These are phyloP conservation scores for Crithidia acanthocephali DNA, from an alignment of 208 protist species.

Conservation along the genomic window DNA sequence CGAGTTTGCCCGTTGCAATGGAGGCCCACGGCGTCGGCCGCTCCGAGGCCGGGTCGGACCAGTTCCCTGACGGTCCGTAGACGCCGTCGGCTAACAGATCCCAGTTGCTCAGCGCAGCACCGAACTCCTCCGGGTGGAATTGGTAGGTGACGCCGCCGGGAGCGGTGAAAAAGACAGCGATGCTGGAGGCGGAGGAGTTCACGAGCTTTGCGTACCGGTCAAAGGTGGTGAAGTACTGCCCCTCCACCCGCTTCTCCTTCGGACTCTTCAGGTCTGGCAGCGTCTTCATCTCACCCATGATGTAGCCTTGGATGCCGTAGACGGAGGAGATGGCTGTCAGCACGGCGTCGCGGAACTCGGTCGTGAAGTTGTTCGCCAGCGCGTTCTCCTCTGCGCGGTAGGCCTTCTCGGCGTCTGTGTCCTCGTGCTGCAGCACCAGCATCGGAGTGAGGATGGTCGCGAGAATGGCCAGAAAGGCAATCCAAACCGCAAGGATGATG, in stretches of 20 bases:
- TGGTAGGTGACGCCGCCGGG: conserved; percentile 70
- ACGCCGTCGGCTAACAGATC: conserved; percentile 13
- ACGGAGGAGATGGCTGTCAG: conserved; percentile 50
- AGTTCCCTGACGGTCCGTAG: not conserved
- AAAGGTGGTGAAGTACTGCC: conserved; percentile 25
- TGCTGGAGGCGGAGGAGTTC: conserved; percentile 17
- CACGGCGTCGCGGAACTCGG: conserved; percentile 38
- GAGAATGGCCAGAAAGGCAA: conserved; percentile 44
- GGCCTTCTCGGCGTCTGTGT: conserved; percentile 10
- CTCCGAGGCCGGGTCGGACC: not conserved
- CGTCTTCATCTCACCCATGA: conserved; percentile 45
- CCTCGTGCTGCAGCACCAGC: conserved; percentile 33
- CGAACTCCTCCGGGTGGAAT: not conserved
- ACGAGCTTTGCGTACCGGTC: conserved; percentile 25
- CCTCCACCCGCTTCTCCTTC: conserved; percentile 31
- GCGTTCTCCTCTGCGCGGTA: conserved; percentile 9
- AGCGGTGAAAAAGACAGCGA: conserved; percentile 39
- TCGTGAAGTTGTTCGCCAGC: conserved; percentile 29
- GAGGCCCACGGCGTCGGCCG: conserved; percentile 14
- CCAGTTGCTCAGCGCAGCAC: conserved; percentile 20
- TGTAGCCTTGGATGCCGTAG: conserved; percentile 54
- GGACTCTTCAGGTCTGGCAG: conserved; percentile 43
- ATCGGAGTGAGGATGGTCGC: conserved; percentile 41
- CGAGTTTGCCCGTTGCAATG: conserved; percentile 28
- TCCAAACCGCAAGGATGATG: conserved; percentile 27